Percentiles rank a stretch among this genome's conserved stretches.
Evolutionary conservation across 176 grass and related monocot species (phyloP).

Genomic region (Leersia perrieri): DNA sequence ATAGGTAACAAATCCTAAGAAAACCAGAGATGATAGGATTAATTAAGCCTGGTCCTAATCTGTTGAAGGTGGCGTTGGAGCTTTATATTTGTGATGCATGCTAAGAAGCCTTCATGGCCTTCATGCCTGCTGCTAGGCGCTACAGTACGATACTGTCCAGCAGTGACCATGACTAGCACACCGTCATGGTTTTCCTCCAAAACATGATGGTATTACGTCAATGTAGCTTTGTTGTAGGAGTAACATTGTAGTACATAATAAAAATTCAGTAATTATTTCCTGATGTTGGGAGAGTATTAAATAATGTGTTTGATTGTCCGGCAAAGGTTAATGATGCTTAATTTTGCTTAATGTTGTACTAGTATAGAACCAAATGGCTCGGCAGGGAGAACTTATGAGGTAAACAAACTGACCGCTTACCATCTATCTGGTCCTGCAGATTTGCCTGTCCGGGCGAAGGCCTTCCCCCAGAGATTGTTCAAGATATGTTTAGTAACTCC

Average conservation of each 20-base stretch:
- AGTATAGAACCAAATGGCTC: neutral
- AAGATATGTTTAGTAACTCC: conserved; percentile 96
- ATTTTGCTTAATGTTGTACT: neutral
- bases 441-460: conserved; percentile 91
- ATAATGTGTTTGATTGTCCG: neutral
- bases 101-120: neutral
- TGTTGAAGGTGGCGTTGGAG: neutral
- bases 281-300: neutral
- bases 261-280: neutral
- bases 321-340: neutral
- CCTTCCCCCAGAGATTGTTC: conserved; percentile 77
- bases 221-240: neutral
- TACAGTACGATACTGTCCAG: neutral
- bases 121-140: neutral
- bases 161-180: neutral
- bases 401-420: neutral
- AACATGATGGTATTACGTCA: conserved; percentile 6
- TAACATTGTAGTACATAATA: neutral
- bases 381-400: neutral
- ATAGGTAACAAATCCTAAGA: neutral
- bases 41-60: neutral
- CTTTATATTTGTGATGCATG: neutral
- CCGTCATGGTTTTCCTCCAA: neutral
- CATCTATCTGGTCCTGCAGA: conserved; percentile 39
- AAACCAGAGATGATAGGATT: neutral